Conservation (phyloP, 208 protist genomes). For the Porcisia deanei region DNA sequence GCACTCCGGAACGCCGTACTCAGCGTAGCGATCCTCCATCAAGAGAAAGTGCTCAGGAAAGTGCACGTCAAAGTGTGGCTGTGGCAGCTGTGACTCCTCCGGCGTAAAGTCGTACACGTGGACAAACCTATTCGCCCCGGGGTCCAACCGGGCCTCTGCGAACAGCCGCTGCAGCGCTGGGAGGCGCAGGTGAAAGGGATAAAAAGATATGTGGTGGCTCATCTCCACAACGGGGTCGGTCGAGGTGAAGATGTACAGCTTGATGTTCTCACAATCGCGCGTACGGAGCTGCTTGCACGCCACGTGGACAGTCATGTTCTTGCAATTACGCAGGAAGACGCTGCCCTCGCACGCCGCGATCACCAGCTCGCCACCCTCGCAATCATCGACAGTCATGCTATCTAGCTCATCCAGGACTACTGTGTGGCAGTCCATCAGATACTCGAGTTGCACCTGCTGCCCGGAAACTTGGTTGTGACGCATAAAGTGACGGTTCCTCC, state of each 20-base stretch:
- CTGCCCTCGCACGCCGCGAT: slow-evolving; percentile 91
- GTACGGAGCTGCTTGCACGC: slow-evolving; percentile 94
- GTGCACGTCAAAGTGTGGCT: slow-evolving; percentile 76
- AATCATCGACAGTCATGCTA: slow-evolving; percentile 93
- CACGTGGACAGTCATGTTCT: slow-evolving; percentile 89
- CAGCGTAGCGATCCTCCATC: slow-evolving; percentile 70
- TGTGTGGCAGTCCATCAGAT: slow-evolving; percentile 84
- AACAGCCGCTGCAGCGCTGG: slow-evolving; percentile 64
- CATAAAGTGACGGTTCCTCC: slow-evolving; percentile 62
- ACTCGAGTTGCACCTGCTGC: slow-evolving; percentile 90
- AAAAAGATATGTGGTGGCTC: slow-evolving; percentile 85
- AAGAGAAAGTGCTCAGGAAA: slow-evolving; percentile 70
- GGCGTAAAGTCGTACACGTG: slow-evolving; percentile 93
- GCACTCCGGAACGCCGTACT: slow-evolving; percentile 69
- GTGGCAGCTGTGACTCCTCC: slow-evolving; percentile 53
- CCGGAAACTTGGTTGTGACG: slow-evolving; percentile 74
- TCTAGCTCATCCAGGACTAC: slow-evolving; percentile 87
- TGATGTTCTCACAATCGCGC: slow-evolving; percentile 85
- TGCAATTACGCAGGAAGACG: slow-evolving; percentile 93
- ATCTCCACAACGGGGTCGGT: slow-evolving; percentile 92
- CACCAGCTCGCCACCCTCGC: slow-evolving; percentile 90
- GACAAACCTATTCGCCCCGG: slow-evolving; percentile 81
- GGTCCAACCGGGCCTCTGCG: slow-evolving; percentile 60
- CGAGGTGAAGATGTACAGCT: slow-evolving; percentile 85
- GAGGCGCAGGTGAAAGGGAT: slow-evolving; percentile 80